phyloP scores from a whole-genome alignment of 1,284 basidiomycete species.

The Tilletia horrida region DNA sequence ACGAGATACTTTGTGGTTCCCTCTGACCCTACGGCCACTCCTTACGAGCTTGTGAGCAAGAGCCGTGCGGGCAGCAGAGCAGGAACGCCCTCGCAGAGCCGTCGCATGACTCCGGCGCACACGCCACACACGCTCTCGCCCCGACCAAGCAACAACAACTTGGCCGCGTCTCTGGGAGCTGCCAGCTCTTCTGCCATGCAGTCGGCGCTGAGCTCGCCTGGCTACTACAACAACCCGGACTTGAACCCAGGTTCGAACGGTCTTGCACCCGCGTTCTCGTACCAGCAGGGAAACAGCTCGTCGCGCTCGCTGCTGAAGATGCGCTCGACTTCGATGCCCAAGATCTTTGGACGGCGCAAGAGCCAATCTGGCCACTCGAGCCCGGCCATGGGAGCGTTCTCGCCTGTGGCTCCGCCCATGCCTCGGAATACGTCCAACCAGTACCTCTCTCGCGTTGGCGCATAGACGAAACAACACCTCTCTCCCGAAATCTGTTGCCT shows the following conservation, averaged over 20 bases:
- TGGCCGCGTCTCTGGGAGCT: background rate
- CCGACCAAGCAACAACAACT: constrained; percentile 1
- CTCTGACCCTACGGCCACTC: constrained; percentile 7
- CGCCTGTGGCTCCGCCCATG: constrained; percentile 8
- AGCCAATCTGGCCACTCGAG: background rate
- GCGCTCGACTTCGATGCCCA: constrained; percentile 12
- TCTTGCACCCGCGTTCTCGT: background rate
- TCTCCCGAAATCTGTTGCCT: too few relatives aligned
- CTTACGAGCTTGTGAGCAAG: constrained; percentile 8
- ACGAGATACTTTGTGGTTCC: constrained; percentile 15
- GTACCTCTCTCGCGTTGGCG: constrained; percentile 1
- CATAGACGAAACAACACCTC: background rate
- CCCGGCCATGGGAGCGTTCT: background rate
- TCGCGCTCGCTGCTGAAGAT: background rate
- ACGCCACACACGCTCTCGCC: constrained; percentile 2
- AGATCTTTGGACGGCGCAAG: constrained; percentile 14
- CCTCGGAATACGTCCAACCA: constrained; percentile 4
- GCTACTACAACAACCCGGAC: constrained; percentile 8
- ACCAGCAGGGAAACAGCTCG: background rate
- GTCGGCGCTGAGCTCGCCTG: constrained; percentile 4
- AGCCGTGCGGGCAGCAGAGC: constrained; percentile 9
- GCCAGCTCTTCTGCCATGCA: background rate
- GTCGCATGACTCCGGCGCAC: constrained; percentile 11
- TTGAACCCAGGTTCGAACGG: background rate
- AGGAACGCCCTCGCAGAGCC: constrained; percentile 12